These are phyloP conservation scores for Truncatella angustata DNA, from an alignment of 2,329 filamentous ascomycete genomes.

Conservation along the genomic window DNA sequence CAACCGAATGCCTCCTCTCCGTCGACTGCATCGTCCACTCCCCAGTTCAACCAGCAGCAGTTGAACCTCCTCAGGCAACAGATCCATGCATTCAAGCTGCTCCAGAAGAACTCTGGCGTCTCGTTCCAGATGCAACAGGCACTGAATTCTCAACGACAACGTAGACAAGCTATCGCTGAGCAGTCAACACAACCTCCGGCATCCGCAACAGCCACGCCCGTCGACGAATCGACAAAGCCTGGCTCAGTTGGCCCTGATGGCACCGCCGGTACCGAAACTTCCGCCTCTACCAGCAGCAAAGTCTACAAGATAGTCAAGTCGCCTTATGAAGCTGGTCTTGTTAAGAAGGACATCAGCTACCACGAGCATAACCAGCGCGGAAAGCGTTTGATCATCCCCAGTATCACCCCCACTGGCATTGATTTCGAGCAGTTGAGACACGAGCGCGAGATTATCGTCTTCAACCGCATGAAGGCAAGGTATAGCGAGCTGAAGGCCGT, in stretches of 20 bases:
- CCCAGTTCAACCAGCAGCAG: conserved; percentile 75
- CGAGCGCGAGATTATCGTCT: conserved; percentile 83
- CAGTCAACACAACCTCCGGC: conserved; percentile 40
- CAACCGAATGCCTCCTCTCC: conserved; percentile 32
- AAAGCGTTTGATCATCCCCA: conserved; percentile 78
- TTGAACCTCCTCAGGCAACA: conserved; percentile 76
- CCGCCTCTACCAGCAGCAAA: conserved; percentile 38
- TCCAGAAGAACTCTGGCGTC: conserved; percentile 83
- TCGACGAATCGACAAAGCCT: conserved; percentile 34
- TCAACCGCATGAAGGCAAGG: conserved; percentile 84
- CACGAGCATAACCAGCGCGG: conserved; percentile 73
- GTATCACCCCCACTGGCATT: conserved; percentile 83
- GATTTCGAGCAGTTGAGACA: conserved; percentile 83
- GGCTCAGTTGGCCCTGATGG: conserved; percentile 31
- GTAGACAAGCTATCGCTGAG: conserved; percentile 56
- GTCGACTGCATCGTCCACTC: conserved; percentile 27
- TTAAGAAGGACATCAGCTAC: conserved; percentile 68
- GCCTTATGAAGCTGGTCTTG: conserved; percentile 60
- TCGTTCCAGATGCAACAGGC: conserved; percentile 77
- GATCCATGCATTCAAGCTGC: conserved; percentile 85
- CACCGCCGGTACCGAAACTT: conserved; percentile 25
- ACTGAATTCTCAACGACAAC: conserved; percentile 73
- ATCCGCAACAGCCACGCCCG: conserved; percentile 40
- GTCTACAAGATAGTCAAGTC: conserved; percentile 73
- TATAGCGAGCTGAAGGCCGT: conserved; percentile 81